Conservation (phyloP, 225 moss, liverwort and hornwort genomes). For the Climacium dendroides region DNA sequence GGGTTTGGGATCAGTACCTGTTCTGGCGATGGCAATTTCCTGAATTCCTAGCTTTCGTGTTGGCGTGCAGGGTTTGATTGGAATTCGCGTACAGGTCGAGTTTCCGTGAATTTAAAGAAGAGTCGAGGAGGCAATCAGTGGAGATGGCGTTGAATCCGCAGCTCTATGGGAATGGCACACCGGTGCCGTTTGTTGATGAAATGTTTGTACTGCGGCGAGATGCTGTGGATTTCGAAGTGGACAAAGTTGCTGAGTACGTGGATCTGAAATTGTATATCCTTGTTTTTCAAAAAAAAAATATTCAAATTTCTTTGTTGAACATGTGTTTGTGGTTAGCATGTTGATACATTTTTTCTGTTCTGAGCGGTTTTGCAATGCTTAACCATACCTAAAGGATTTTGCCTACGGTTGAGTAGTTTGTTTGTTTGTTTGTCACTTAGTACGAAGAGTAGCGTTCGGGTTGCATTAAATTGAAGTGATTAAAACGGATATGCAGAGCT, state of each 20-base stretch:
- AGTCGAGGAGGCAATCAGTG: neutral
- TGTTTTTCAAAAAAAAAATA: neutral
- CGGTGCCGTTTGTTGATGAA: constrained; percentile 85
- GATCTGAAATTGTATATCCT: neutral
- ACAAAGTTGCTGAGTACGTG: constrained; percentile 73
- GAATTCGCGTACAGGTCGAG: neutral
- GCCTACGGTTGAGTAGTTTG: neutral
- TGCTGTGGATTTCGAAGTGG: constrained; percentile 84
- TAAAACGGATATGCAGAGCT: constrained; percentile 27
- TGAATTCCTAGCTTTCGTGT: neutral
- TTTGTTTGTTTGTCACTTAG: neutral
- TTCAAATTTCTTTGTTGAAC: neutral
- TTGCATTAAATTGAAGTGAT: neutral
- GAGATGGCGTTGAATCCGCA: constrained; percentile 96
- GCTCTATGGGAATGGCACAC: constrained; percentile 52
- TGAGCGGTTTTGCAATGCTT: neutral
- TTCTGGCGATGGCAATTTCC: neutral
- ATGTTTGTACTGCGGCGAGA: constrained; percentile 78
- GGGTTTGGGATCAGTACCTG: neutral
- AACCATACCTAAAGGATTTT: neutral
- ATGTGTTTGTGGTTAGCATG: neutral
- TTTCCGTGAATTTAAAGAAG: neutral
- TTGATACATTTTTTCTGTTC: neutral
- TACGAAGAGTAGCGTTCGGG: neutral
- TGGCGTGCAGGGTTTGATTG: neutral